Evolutionary conservation across 768 basidiomycete genomes (phyloP).

Genomic region (Suillus brevipes): DNA sequence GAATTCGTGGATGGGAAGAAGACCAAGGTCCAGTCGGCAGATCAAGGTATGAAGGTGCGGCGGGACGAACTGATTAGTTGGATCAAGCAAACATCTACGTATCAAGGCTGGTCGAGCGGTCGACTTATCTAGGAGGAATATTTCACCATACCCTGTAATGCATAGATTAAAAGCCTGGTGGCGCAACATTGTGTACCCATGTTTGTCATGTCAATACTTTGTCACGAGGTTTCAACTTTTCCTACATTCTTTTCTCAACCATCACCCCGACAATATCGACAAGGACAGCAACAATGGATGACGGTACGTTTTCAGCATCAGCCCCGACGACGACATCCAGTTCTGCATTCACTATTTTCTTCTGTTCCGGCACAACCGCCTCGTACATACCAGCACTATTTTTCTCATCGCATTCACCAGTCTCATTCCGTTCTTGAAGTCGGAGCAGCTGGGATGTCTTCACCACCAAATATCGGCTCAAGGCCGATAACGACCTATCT

Average conservation of each 20-base stretch:
- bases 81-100: conserved; percentile 47
- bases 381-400: conserved; percentile 33
- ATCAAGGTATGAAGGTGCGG: conserved; percentile 66
- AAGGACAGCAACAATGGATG: conserved; percentile 48
- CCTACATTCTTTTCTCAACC: conserved; percentile 19
- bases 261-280: conserved; percentile 23
- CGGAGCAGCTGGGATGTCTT: conserved; percentile 6
- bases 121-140: conserved; percentile 23
- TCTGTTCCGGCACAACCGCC: conserved; percentile 35
- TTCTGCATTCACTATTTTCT: conserved; percentile 45
- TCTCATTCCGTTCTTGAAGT: conserved; percentile 1
- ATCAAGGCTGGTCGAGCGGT: conserved; percentile 33
- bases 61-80: conserved; percentile 62
- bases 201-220: conserved; percentile 8
- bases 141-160: neutral
- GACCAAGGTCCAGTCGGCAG: conserved; percentile 54
- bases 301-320: conserved; percentile 86
- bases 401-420: conserved; percentile 19
- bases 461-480: conserved; percentile 24
- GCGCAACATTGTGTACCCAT: conserved; percentile 8
- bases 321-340: conserved; percentile 62
- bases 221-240: conserved; percentile 9
- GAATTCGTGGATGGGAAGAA: conserved; percentile 73
- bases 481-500: conserved; percentile 24
- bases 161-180: conserved; percentile 10